phyloP scores from a whole-genome alignment of 306 rosid genomes.

The Cicer bijugum region DNA sequence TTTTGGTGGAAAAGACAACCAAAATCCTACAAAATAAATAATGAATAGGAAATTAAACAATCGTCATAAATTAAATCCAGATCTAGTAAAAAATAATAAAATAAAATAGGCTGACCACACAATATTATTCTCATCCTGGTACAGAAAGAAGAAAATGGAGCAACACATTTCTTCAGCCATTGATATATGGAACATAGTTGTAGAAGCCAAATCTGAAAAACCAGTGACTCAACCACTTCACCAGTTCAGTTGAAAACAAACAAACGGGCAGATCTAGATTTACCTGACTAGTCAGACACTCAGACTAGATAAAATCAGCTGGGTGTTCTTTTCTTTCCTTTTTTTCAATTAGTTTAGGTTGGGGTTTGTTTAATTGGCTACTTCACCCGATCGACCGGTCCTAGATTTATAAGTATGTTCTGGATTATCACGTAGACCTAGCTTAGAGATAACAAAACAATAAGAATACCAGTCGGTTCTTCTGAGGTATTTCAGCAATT shows the following conservation, averaged over 20 bases:
- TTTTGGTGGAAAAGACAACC: background rate
- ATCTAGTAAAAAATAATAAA: background rate
- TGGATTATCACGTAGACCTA: conserved; percentile 89
- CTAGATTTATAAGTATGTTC: conserved; percentile 45
- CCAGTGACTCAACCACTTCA: background rate
- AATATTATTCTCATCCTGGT: conserved; percentile 28
- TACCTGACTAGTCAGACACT: conserved; percentile 15
- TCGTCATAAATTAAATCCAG: conserved; percentile 20
- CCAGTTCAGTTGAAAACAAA: conserved; percentile 28
- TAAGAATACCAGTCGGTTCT: conserved; percentile 95
- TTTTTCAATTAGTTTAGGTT: conserved; percentile 8
- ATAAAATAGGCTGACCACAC: conserved; percentile 25
- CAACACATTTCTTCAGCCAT: conserved; percentile 42
- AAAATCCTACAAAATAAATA: conserved; percentile 32
- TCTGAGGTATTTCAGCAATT: conserved; percentile 80
- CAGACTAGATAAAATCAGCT: conserved; percentile 14
- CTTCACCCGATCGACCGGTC: background rate
- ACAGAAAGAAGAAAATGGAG: conserved; percentile 22
- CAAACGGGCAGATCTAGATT: conserved; percentile 1
- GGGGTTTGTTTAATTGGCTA: background rate
- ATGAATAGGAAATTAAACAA: background rate
- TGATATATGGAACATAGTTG: conserved; percentile 25
- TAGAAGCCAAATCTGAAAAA: conserved; percentile 28
- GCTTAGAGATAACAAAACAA: conserved; percentile 76
- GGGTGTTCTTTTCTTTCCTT: background rate